Percentiles rank a stretch among this genome's conserved stretches.
Evolutionary conservation across 306 rosid species (phyloP).

Genomic region (Ormosia semicastrata): DNA sequence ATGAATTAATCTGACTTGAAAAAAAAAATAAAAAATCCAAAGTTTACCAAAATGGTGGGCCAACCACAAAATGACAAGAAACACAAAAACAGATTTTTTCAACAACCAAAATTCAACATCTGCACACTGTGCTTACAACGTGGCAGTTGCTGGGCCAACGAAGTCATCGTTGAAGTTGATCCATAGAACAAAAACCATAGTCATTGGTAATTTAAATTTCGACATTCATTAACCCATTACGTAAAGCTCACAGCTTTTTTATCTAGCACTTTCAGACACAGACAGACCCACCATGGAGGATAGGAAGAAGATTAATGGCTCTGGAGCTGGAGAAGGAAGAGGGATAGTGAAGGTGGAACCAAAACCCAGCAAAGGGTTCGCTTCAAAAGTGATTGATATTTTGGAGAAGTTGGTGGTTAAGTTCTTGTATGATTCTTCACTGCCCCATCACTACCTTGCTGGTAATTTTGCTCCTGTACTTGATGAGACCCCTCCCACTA

Average conservation of each 20-base stretch:
- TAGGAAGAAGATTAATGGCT: slow-evolving; percentile 23
- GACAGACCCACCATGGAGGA: slow-evolving; percentile 15
- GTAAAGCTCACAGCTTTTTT: neutral
- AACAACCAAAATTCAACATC: no score
- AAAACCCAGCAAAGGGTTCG: slow-evolving; percentile 63
- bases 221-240: neutral
- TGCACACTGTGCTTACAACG: neutral
- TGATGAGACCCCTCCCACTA: slow-evolving; percentile 82
- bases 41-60: no score
- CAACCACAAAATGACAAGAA: no score
- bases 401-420: slow-evolving; percentile 74
- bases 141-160: slow-evolving; percentile 22
- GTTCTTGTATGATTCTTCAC: slow-evolving; percentile 61
- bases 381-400: slow-evolving; percentile 56
- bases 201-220: no score
- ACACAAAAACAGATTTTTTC: no score
- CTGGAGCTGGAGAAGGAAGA: neutral
- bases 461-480: slow-evolving; percentile 81
- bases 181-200: no score
- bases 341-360: slow-evolving; percentile 58
- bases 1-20: no score
- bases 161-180: neutral
- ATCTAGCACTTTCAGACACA: neutral
- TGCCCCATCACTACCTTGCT: slow-evolving; percentile 68
- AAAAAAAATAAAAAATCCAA: no score